phyloP scores from a whole-genome alignment of 768 basidiomycete species.

The Lentinula aciculospora region DNA sequence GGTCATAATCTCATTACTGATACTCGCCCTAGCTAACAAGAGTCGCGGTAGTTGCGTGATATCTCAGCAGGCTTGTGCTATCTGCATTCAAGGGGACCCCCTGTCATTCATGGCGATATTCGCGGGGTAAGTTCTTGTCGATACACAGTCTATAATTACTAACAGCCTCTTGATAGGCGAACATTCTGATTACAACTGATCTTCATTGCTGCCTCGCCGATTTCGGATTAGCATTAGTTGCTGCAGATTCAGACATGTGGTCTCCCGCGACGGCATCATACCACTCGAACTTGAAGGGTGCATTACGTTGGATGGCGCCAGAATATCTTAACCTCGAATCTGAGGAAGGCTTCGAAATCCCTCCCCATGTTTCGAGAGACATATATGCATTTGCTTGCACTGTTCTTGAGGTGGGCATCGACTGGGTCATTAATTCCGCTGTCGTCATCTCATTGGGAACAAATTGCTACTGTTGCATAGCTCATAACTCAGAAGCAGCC shows the following conservation, averaged over 20 bases:
- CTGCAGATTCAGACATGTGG: background rate
- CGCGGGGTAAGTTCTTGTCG: slow-evolving; percentile 8
- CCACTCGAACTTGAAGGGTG: background rate
- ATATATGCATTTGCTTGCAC: slow-evolving; percentile 22
- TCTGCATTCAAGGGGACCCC: slow-evolving; percentile 18
- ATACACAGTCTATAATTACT: background rate
- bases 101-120: slow-evolving; percentile 22
- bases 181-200: slow-evolving; percentile 18
- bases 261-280: background rate
- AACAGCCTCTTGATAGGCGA: slow-evolving; percentile 2
- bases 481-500: background rate
- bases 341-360: background rate
- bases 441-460: too few species aligned
- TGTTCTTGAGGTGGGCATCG: slow-evolving; percentile 17
- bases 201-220: slow-evolving; percentile 18
- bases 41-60: background rate
- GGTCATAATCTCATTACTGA: background rate
- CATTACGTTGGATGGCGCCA: slow-evolving; percentile 20
- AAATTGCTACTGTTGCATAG: background rate
- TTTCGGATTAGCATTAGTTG: slow-evolving; percentile 13
- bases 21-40: background rate
- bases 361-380: slow-evolving; percentile 11
- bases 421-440: background rate
- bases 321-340: slow-evolving; percentile 12
- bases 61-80: slow-evolving; percentile 19